Evolutionary conservation across 345 rosid genomes (phyloP).

Genomic region (Populus simonii): DNA sequence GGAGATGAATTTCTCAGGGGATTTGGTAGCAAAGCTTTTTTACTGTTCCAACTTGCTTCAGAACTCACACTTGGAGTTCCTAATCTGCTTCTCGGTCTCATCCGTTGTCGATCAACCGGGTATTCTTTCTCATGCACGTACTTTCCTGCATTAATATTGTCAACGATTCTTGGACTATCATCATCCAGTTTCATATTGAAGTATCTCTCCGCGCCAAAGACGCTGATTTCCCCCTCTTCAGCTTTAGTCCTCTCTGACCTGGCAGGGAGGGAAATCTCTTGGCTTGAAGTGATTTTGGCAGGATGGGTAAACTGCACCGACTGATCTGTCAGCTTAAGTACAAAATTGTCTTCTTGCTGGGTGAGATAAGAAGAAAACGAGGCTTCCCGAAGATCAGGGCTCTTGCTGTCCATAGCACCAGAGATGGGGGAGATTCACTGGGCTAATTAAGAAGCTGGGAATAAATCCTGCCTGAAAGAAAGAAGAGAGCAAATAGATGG

Average conservation of each 20-base stretch:
- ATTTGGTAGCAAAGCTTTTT: constrained; percentile 29
- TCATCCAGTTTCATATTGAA: constrained; percentile 43
- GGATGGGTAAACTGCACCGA: constrained; percentile 22
- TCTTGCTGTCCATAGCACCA: constrained; percentile 29
- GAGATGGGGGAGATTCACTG: not conserved
- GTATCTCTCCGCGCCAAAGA: constrained; percentile 58
- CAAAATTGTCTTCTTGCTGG: constrained; percentile 31
- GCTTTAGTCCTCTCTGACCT: constrained; percentile 24
- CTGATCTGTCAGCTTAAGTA: constrained; percentile 27
- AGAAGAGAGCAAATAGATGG: not conserved
- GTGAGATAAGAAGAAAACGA: constrained; percentile 41
- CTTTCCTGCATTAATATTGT: constrained; percentile 8
- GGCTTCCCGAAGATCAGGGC: constrained; percentile 31
- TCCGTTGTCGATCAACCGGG: constrained; percentile 23
- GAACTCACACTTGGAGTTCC: constrained; percentile 48
- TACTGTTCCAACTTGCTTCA: constrained; percentile 51
- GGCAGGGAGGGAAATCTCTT: constrained; percentile 18
- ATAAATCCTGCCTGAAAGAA: not conserved
- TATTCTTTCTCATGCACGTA: constrained; percentile 10
- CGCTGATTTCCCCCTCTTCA: constrained; percentile 40
- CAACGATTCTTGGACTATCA: constrained; percentile 19
- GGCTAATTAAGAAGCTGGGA: not conserved
- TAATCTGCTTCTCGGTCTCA: constrained; percentile 27
- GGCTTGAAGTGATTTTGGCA: constrained; percentile 16
- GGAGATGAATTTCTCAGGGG: constrained; percentile 17